Conservation (phyloP, 2,329 filamentous ascomycete species). For the Monilinia fructicola region DNA sequence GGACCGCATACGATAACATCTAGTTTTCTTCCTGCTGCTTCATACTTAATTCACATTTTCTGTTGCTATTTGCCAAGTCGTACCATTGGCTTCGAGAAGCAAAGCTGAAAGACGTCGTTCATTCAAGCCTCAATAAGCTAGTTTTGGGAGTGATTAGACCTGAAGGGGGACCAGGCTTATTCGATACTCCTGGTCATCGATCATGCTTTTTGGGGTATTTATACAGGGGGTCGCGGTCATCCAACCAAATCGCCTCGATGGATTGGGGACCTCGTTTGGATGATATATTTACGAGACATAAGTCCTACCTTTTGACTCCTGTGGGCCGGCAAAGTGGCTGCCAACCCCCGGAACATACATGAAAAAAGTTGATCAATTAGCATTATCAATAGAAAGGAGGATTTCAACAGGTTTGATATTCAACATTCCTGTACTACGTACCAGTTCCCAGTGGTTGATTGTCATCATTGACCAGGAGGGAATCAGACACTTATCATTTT, state of each 20-base stretch:
- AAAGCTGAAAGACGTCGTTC: constrained; percentile 19
- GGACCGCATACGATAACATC: background rate
- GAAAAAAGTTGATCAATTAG: background rate
- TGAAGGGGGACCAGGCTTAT: constrained; percentile 8
- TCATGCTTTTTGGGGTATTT: background rate
- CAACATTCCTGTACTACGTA: background rate
- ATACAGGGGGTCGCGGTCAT: background rate
- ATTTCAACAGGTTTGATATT: background rate
- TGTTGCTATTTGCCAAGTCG: background rate
- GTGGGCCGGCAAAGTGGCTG: background rate
- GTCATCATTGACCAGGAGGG: background rate
- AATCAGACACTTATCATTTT: background rate
- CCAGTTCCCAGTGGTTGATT: background rate
- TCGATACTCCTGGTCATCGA: background rate
- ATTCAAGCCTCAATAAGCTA: constrained; percentile 13
- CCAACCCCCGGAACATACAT: background rate
- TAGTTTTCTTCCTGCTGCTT: background rate
- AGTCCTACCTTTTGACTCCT: background rate
- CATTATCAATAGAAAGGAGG: background rate
- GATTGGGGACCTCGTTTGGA: constrained; percentile 3
- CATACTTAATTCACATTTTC: background rate
- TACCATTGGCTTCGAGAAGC: constrained; percentile 10
- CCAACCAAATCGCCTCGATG: background rate
- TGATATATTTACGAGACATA: constrained; percentile 3
- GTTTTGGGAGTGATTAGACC: background rate